Percentiles rank a stretch among this genome's conserved stretches.
These are phyloP conservation scores for Lepraria neglecta DNA, from an alignment of 495 filamentous ascomycete species.

Conservation along the genomic window DNA sequence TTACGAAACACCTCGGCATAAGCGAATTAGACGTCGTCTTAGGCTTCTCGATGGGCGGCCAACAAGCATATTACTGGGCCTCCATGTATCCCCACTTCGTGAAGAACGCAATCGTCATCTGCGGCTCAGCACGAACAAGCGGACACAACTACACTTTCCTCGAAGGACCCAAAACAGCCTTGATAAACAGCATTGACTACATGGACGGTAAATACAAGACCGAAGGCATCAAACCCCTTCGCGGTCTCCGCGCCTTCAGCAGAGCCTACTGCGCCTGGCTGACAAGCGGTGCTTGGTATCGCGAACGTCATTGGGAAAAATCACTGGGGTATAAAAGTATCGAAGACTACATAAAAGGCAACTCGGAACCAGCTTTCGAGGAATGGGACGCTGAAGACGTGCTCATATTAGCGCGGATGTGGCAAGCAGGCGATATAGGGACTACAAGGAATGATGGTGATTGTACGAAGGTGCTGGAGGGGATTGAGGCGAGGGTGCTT, in stretches of 20 bases:
- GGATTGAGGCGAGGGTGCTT: conserved; percentile 37
- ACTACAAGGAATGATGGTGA: conserved; percentile 32
- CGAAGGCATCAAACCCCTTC: conserved; percentile 26
- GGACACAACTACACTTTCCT: conserved; percentile 45
- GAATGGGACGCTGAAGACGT: conserved; percentile 42
- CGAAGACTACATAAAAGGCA: conserved; percentile 34
- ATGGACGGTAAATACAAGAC: conserved; percentile 33
- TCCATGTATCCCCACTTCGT: conserved; percentile 39
- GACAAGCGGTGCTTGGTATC: conserved; percentile 39
- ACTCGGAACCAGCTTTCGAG: conserved; percentile 30
- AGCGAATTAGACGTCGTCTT: conserved; percentile 32
- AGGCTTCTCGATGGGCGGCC: conserved; percentile 47
- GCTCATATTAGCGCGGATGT: conserved; percentile 38
- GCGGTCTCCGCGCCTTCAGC: conserved; percentile 39
- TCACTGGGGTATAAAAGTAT: conserved; percentile 34
- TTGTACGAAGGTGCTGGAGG: conserved; percentile 35
- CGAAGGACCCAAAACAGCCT: conserved; percentile 41
- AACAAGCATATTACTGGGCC: conserved; percentile 44
- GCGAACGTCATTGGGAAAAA: conserved; percentile 34
- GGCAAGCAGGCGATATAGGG: conserved; percentile 43
- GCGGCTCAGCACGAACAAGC: conserved; percentile 38
- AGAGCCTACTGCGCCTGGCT: conserved; percentile 42
- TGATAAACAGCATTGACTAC: conserved; percentile 40
- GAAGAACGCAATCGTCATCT: conserved; percentile 36
- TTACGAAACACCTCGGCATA: conserved; percentile 29